phyloP scores from a whole-genome alignment of 305 asterid genomes.

The Rubia peregrina region DNA sequence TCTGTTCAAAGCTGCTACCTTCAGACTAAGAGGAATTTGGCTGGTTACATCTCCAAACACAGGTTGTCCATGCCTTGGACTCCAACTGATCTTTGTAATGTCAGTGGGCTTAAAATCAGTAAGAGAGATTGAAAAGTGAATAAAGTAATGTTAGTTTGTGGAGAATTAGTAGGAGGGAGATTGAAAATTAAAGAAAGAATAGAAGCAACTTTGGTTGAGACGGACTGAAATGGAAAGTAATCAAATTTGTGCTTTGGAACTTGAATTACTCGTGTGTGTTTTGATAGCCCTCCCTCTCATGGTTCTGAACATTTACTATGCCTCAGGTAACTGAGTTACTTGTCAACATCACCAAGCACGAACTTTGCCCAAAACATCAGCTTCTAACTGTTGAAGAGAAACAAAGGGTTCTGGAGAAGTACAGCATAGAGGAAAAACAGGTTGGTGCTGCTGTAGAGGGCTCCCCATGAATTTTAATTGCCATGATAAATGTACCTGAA shows the following conservation, averaged over 20 bases:
- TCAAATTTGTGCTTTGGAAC: neutral
- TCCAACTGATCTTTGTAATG: neutral
- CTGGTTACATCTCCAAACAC: neutral
- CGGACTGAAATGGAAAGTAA: too few species aligned
- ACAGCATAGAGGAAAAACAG: constrained; percentile 75
- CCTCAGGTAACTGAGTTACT: too few species aligned
- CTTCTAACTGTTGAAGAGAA: too few species aligned
- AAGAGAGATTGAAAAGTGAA: too few species aligned
- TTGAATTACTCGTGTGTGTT: neutral
- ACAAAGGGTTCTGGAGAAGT: constrained; percentile 21
- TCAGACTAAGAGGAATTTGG: neutral
- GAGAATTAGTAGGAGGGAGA: too few species aligned
- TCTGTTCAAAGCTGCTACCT: neutral
- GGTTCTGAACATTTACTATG: neutral
- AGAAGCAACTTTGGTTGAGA: too few species aligned
- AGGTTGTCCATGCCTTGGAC: neutral
- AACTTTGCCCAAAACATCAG: too few species aligned
- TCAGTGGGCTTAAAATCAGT: too few species aligned
- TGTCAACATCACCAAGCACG: too few species aligned
- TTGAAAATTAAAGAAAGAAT: too few species aligned
- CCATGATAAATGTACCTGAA: neutral
- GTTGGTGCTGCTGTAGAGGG: constrained; percentile 25
- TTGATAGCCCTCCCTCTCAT: neutral
- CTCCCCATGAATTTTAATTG: constrained; percentile 1
- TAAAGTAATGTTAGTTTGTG: too few species aligned